These are phyloP conservation scores for Spathaspora sp. DNA, from an alignment of 805 yeast genomes.

Conservation along the genomic window DNA sequence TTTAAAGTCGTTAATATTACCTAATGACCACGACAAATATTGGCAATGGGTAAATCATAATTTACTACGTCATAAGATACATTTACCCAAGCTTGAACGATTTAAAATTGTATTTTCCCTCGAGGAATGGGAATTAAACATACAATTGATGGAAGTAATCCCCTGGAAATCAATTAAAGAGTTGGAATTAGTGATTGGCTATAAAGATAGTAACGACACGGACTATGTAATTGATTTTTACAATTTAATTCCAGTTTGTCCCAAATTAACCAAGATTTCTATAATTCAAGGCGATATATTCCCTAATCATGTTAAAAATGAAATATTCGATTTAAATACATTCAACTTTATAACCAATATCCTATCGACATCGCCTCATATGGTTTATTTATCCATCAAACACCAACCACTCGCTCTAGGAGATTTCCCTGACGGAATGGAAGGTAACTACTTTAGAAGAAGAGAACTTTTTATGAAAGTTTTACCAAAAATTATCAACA, in stretches of 20 bases:
- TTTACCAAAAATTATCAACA: constrained; percentile 38
- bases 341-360: constrained; percentile 24
- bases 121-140: constrained; percentile 8
- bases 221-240: constrained; percentile 45
- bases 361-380: constrained; percentile 14
- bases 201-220: constrained; percentile 42
- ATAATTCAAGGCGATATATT: constrained; percentile 29
- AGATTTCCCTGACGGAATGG: constrained; percentile 58
- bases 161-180: constrained; percentile 22
- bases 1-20: constrained; percentile 15
- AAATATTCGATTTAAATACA: constrained; percentile 47
- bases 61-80: background rate
- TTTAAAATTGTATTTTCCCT: constrained; percentile 24
- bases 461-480: constrained; percentile 45
- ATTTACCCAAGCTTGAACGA: constrained; percentile 12
- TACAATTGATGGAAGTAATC: constrained; percentile 12
- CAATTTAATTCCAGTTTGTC: constrained; percentile 30
- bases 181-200: constrained; percentile 53
- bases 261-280: constrained; percentile 30
- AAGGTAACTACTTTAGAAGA: constrained; percentile 68
- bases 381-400: constrained; percentile 46
- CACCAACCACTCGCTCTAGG: constrained; percentile 62
- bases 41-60: constrained; percentile 13
- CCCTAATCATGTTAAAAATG: constrained; percentile 22
- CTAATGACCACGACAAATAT: constrained; percentile 9